Evolutionary conservation across 1,284 basidiomycete genomes (phyloP).

Genomic region (Tetrapyrgos nigripes): DNA sequence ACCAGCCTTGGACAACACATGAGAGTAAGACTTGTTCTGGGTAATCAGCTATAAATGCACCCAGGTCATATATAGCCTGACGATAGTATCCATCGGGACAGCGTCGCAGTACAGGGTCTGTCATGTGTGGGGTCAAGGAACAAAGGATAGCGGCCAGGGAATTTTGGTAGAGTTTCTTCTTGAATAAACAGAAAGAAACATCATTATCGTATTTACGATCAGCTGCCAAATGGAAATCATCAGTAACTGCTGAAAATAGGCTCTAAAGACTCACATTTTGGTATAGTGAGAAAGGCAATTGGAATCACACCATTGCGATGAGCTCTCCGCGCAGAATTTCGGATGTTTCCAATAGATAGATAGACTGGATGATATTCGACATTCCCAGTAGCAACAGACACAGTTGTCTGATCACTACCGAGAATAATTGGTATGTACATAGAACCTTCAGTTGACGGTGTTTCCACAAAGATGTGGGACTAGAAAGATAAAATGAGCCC

Average conservation of each 20-base stretch:
- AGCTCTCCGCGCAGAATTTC: constrained; percentile 24
- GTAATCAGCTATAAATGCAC: constrained; percentile 25
- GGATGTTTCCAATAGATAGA: constrained; percentile 29
- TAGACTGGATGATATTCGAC: constrained; percentile 41
- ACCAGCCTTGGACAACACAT: constrained; percentile 24
- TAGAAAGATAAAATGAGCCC: too few relatives aligned
- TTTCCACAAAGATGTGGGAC: constrained; percentile 16
- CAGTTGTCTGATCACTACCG: constrained; percentile 43
- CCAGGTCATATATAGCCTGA: constrained; percentile 20
- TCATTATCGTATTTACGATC: constrained; percentile 25
- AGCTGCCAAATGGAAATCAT: constrained; percentile 15
- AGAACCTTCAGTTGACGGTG: constrained; percentile 25
- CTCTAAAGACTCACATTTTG: constrained; percentile 29
- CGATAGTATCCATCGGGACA: constrained; percentile 26
- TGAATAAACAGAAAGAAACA: constrained; percentile 25
- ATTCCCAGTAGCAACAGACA: constrained; percentile 42
- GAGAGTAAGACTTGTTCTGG: constrained; percentile 23
- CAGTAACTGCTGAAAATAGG: not conserved
- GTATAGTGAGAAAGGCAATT: constrained; percentile 32
- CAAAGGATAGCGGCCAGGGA: constrained; percentile 18
- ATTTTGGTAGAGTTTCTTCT: constrained; percentile 20
- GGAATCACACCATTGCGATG: constrained; percentile 28
- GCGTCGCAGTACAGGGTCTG: constrained; percentile 12
- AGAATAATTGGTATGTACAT: constrained; percentile 38
- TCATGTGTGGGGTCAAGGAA: constrained; percentile 18